Base-by-base conservation (phyloP, 306 rosid genomes). In the Vachellia collinsii region DNA sequence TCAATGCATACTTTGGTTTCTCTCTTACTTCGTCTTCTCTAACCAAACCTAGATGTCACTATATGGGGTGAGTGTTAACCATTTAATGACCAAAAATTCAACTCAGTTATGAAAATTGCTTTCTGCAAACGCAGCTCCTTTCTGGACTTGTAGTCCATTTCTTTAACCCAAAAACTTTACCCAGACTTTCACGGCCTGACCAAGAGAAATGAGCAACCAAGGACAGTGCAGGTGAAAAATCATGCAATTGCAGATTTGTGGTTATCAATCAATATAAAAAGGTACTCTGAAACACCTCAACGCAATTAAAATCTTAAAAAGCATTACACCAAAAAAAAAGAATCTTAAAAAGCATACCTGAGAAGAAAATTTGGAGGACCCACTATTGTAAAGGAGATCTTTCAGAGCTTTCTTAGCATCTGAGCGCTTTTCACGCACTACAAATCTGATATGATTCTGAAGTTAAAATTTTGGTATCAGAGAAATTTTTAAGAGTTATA, bases 381-480 rank as follows among this genome's bases (percentile, higher is more conserved):
- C 98, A 79, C 86, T 75, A 74, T 74, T 90, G 86, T 78, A 88
- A 73, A 93, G 93, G 67, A 93, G 93, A 88, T 82, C 77, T 71
- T 95, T 91, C 61, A 93, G 81, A 51, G 97, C 98, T 89, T 89
- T 95, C 89, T 92, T 92, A 74, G 97, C 76, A 82, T 95, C 98
- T 70, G 94, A 90, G 73, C 93, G 98, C 88, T 86, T 95, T 80
- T 95, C 88, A 81, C 89, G 97, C 59, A 85, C 85, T 74, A 87
- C 86, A 73, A 63, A 88, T 79, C 91, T 88, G 80, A 95, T 53
- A 5, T 88, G 83, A 79, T 70, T 90, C 98, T 93, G 93, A 82
- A 82, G 51, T 79, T 20, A 72, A 86, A 41, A 79, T 74, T 80
- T 82, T 48, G 61, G 39, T 39, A 83, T 87, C 43, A 85, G 72